Evolutionary conservation across 2,329 filamentous ascomycete genomes (phyloP), one percentile per base, ranked within the genome.

Genomic region (Fusarium hainanense): DNA sequence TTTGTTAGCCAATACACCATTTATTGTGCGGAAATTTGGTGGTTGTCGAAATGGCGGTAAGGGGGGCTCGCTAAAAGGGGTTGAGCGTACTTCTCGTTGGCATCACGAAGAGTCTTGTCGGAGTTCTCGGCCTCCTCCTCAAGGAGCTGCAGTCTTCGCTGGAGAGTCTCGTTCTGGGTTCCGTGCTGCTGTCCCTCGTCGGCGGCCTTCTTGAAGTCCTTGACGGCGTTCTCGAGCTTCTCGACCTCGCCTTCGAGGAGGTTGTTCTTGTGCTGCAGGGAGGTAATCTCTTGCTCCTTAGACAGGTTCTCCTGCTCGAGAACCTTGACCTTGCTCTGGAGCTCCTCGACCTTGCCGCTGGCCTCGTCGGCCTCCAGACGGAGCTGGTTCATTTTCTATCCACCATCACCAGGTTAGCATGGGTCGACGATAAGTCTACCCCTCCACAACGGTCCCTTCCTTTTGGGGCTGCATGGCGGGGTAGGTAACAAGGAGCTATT

Each of bases 251-350:
- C 76, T 85, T 98, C 96, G 66, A 98, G 91, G 67, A 97, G 87
- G 78, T 90, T 89, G 85, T 97, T 98, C 87, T 95, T 97, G 91
- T 98, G 95, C 80, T 92, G 90, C 77, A 98, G 89, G 56, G 96
- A 98, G 74, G 93, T 97, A 82, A 98, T 97, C 82, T 98, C 95
- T 84, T 98, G 94, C 86, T 98, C 96, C 87, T 98, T 98, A 80
- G 92, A 87, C 69, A 97, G 88, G 82, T 94, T 97, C 85, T 98
- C 95, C 83, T 97, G 92, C 85, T 99, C 94, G 71, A 98, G 88
- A 57, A 84, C 82, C 88, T 98, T 98, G 85, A 98, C 88, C 85
- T 93, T 94, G 77, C 83, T 74, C 85, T 96, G 90, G 74, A 97
- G 89, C 84, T 98, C 95, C 80, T 98, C 93, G 71, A 91, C 91